A percentile compares a stretch with the other conserved stretches of the same genome.
Evolutionary conservation across 2,329 filamentous ascomycete genomes (phyloP).

Genomic region (Beauveria scarabaeidicola): DNA sequence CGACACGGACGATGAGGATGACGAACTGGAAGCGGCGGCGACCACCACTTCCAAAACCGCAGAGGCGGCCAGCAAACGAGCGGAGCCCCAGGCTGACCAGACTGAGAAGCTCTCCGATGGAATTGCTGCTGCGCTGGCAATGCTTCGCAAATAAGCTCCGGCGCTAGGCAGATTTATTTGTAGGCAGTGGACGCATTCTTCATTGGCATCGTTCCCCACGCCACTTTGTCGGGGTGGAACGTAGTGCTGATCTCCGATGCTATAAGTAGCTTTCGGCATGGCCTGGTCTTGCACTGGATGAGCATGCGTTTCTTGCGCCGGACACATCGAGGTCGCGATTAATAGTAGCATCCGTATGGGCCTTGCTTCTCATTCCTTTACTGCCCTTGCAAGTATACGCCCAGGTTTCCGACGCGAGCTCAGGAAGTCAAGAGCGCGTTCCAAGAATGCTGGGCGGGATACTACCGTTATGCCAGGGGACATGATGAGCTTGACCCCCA

Average conservation of each 20-base stretch:
- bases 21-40: conserved; percentile 44
- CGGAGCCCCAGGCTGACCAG: conserved; percentile 12
- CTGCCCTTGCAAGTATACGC: background rate
- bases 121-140: conserved; percentile 53
- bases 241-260: background rate
- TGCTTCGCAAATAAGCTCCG: conserved; percentile 34
- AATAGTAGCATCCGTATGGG: background rate
- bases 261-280: background rate
- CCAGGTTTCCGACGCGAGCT: conserved; percentile 29
- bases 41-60: conserved; percentile 35
- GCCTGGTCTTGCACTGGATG: background rate
- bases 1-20: conserved; percentile 36
- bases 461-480: conserved; percentile 65
- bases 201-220: background rate
- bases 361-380: background rate
- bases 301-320: background rate
- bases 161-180: background rate
- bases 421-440: conserved; percentile 61
- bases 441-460: conserved; percentile 62
- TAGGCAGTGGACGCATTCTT: background rate
- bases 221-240: background rate
- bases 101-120: conserved; percentile 45
- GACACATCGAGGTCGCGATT: background rate
- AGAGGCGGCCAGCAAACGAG: background rate
- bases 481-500: conserved; percentile 68